Percentiles rank a stretch among this genome's conserved stretches.
phyloP scores from a whole-genome alignment of 805 yeast genomes.

The Sugiyamaella mastotermitis region DNA sequence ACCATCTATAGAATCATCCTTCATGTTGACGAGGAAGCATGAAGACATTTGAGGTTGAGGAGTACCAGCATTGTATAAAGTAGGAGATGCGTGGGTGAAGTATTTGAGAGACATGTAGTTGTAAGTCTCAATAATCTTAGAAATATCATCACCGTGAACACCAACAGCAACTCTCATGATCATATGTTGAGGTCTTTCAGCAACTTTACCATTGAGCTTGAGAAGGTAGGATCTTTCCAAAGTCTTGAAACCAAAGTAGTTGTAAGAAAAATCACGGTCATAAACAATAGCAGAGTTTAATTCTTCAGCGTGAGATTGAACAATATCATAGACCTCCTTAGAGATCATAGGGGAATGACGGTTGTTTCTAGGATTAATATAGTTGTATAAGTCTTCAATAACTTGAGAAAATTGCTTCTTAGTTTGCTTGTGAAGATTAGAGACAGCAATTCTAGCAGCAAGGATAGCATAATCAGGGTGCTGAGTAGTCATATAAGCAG shows the following conservation, averaged over 20 bases:
- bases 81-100: slow-evolving; percentile 94
- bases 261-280: slow-evolving; percentile 70
- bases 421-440: slow-evolving; percentile 92
- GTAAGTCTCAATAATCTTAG: slow-evolving; percentile 72
- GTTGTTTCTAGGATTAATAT: slow-evolving; percentile 75
- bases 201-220: slow-evolving; percentile 54
- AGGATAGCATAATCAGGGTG: slow-evolving; percentile 96
- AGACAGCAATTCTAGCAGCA: slow-evolving; percentile 94
- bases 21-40: slow-evolving; percentile 86
- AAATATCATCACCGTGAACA: slow-evolving; percentile 67
- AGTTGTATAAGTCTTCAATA: slow-evolving; percentile 62
- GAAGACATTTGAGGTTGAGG: slow-evolving; percentile 81
- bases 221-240: slow-evolving; percentile 80
- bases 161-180: slow-evolving; percentile 90
- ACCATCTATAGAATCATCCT: slow-evolving; percentile 93
- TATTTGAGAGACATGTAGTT: slow-evolving; percentile 79
- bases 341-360: slow-evolving; percentile 67
- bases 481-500: slow-evolving; percentile 94
- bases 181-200: slow-evolving; percentile 89
- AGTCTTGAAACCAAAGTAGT: slow-evolving; percentile 91
- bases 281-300: slow-evolving; percentile 69
- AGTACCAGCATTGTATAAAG: slow-evolving; percentile 90
- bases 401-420: slow-evolving; percentile 80
- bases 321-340: slow-evolving; percentile 55
- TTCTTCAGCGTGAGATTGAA: slow-evolving; percentile 55